Evolutionary conservation across 306 rosid genomes (phyloP), one percentile per base, ranked within the genome.

Genomic region (Corylus avellana): DNA sequence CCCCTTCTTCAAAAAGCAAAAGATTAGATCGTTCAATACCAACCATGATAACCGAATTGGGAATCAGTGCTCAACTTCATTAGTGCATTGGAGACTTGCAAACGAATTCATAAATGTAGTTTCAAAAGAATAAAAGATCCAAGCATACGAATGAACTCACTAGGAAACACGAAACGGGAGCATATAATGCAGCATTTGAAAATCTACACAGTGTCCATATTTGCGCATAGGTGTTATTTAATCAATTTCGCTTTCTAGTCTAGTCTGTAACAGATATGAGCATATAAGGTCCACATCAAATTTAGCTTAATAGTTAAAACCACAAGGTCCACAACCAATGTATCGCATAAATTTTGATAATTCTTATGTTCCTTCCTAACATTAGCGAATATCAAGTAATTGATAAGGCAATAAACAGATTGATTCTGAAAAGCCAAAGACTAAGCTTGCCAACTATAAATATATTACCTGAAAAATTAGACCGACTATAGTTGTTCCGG

Each of bases 401-500:
- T n/a, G n/a, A 54, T 16, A 55, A 18, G 59, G 20, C 59, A 55
- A 42, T 6, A 42, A 42, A 42, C 7, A 42, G 6, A 42, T 5
- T 42, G 61, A 16, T 55, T 18, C 46, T 42, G 46, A 17, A 54
- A 55, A 9, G 27, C 2, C 22, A 55, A 55, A 55, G 3, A 55
- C 61, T 55, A 50, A 10, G 22, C 61, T 42, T 55, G 27, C 22
- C 9, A 18, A 7, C 47, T 2, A 47, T 12, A 49, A 5, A 4
- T 32, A 50, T 0, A 14, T 75, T 75, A 88, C 92, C 92, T 82
- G 54, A 62, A 79, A 87, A 68, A 85, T 76, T n/a, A 87, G 73
- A 66, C 91, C 91, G 11, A 87, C 92, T n/a, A 88, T 88, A 25
- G 92, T 88, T n/a, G 92, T 88, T 27, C 92, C 90, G 0, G 90